Evolutionary conservation across 176 grass and related monocot species (phyloP).

Genomic region (Eragrostis curvula): DNA sequence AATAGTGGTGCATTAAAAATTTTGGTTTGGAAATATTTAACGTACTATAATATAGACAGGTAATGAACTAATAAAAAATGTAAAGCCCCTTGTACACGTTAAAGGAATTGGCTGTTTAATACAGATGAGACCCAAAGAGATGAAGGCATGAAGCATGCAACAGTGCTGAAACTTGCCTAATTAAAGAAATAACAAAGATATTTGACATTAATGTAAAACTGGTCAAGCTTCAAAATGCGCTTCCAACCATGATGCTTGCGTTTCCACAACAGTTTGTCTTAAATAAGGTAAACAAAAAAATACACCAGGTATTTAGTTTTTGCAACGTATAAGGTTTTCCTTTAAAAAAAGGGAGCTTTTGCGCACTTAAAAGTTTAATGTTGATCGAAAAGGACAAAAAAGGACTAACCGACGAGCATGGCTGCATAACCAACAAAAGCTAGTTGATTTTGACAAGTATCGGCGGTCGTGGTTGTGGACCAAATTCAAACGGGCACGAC

Average conservation of each 20-base stretch:
- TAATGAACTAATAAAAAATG: background rate
- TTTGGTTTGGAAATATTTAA: background rate
- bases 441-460: background rate
- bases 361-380: background rate
- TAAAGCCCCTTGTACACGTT: background rate
- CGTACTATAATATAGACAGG: background rate
- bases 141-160: background rate
- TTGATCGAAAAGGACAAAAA: background rate
- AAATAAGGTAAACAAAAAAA: background rate
- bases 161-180: background rate
- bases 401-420: background rate
- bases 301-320: background rate
- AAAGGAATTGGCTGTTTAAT: background rate
- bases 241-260: background rate
- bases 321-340: background rate
- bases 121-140: background rate
- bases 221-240: background rate
- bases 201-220: background rate
- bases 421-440: background rate
- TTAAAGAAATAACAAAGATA: slow-evolving; percentile 8
- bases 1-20: background rate
- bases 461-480: background rate
- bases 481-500: background rate
- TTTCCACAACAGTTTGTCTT: background rate
- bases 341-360: background rate